phyloP scores from a whole-genome alignment of 495 filamentous ascomycete genomes.

The Talaromyces wortmannii region DNA sequence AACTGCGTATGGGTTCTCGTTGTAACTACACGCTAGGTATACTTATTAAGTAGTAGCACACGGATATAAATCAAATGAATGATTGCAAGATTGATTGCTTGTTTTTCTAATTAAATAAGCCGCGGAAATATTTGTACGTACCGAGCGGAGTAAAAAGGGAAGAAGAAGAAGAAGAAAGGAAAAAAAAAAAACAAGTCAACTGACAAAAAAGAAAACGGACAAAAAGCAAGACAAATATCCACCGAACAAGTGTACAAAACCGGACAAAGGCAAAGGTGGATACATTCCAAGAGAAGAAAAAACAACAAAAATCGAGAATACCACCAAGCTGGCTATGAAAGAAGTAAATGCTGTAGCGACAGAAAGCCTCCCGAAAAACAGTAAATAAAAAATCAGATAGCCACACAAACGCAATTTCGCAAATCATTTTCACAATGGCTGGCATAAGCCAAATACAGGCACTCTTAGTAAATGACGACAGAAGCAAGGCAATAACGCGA shows the following conservation, averaged over 20 bases:
- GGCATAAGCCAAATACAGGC: too few species aligned
- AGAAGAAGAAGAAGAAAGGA: background rate
- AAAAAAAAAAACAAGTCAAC: background rate
- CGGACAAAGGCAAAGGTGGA: background rate
- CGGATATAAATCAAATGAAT: constrained; percentile 1
- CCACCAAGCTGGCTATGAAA: constrained; percentile 3
- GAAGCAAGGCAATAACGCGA: background rate
- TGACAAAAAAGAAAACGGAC: too few species aligned
- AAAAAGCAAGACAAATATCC: background rate
- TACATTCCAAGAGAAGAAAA: background rate
- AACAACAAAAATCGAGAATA: background rate
- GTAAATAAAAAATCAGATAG: background rate
- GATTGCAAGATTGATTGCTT: background rate
- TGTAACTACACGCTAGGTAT: too few species aligned
- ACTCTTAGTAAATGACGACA: too few species aligned
- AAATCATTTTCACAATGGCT: too few species aligned
- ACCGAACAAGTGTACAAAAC: background rate
- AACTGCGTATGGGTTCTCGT: too few species aligned
- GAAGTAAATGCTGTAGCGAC: constrained; percentile 4
- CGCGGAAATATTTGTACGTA: background rate
- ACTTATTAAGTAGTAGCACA: background rate
- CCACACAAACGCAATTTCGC: background rate
- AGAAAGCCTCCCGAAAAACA: constrained; percentile 4
- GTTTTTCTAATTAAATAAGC: background rate
- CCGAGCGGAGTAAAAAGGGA: background rate